Base-by-base conservation (phyloP, 73 alveolate species). In the Tetrahymena borealis region DNA sequence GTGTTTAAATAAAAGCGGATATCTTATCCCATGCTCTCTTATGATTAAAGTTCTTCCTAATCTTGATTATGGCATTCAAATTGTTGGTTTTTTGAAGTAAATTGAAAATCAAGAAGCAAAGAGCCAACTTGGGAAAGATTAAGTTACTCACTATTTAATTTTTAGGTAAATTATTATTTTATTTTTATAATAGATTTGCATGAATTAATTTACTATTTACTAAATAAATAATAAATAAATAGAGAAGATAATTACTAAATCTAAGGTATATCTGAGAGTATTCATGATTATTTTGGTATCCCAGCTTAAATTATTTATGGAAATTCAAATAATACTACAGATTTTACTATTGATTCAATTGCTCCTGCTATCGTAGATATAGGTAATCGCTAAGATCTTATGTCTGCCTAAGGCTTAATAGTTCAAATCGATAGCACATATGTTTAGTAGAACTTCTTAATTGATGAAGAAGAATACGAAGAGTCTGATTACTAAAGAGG, bases 1-100 rank as follows among this genome's bases (percentile, higher is more conserved):
- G 42, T 91, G 93, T 39, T 41, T 79, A 85, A 79, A 93, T 85
- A 93, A 93, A 90, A 93, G 79, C n/a, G 91, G 91, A 79, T 93
- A 93, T 93, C 13, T 93, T 3, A 90, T 93, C 31, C 95, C 95
- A 85, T 78, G 93, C 24, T 79, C 95, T 0, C 33, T 93, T 3
- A 93, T 93, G 96, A 78, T 93, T 91, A 93, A 93, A 37, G 94
- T 93, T 7, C 79, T 93, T 33, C 96, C 96, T 28, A 93, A 91
- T 36, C 78, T 93, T 11, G 96, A 93, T 90, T 90, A 93, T 38
- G 96, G 96, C 0, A 93, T 93, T 18, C 33, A 93, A 39, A 91
- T 93, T 3, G 94, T 93, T 9, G 96, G 96, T 40, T 93, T 93
- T 60, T 35, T 93, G 37, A 93, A 93, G 33, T 94, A 93, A 36